Base-by-base conservation (phyloP, 2,329 filamentous ascomycete species). In the Didymella exigua region DNA sequence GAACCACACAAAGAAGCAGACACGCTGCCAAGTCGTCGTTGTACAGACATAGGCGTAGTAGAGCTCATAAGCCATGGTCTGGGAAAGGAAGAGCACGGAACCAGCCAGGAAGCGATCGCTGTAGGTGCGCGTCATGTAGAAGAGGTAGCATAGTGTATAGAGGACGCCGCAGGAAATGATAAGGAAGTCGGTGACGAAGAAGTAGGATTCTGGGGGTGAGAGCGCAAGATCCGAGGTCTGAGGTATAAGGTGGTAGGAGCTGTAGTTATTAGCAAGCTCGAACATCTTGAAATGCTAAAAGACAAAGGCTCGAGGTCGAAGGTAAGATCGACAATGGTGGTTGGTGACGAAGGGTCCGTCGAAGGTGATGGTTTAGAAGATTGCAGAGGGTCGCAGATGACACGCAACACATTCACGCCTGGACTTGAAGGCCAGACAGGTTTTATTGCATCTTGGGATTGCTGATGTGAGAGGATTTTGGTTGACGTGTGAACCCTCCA, bases 181-280 rank as follows among this genome's bases (percentile, higher is more conserved):
- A 9, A 77, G 62, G 45, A 74, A 74, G 64, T 77, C 75, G 52
- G 76, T 75, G 11, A 77, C 64, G 60, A 70, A 76, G 34, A 77
- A 71, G 60, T 77, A 77, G 53, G 70, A 73, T 56, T 77, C 68
- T 11, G 73, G 75, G 0, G 75, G 75, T 21, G 71, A 60, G 9
- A 76, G 65, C 1, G 68, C 71, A 0, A 76, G 66, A 60, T 83
- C 81, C 18, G 78, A 77, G 49, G 83, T 77, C 63, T 85, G 80
- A 44, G 78, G 81, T 2, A 85, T 77, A 1, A 82, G 76, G 16
- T 84, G 75, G 63, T 79, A 77, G 47, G 78, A 72, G 23, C 76
- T 76, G 59, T 58, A 63, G 38, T 59, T 34, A n/a, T 66, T 56
- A 11, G 72, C 66, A 16, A 71, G 59, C 33, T 67, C 65, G 47